Conservation (phyloP, 202 grass and related monocot species). For the Panicum virgatum region DNA sequence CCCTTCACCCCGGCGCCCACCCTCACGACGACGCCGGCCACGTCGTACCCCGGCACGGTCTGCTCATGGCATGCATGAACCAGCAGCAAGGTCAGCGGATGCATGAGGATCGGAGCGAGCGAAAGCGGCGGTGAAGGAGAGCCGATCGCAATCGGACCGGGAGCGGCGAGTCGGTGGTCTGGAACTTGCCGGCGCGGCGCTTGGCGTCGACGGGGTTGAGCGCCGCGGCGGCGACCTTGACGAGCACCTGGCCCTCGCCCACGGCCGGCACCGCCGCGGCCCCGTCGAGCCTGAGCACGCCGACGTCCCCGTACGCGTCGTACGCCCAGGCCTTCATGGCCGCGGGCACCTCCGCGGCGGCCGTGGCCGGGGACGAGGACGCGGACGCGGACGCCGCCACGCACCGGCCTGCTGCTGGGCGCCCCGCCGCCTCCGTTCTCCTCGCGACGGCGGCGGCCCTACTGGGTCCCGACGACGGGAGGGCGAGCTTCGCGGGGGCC, state of each 20-base stretch:
- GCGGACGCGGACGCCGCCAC: conserved; percentile 38
- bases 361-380: not conserved
- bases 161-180: conserved; percentile 81
- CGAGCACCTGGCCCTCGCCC: conserved; percentile 79
- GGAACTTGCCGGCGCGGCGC: conserved; percentile 84
- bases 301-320: conserved; percentile 73
- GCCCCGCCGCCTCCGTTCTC: not conserved
- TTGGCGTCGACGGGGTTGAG: conserved; percentile 91
- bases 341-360: conserved; percentile 36
- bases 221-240: conserved; percentile 69
- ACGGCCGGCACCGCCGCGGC: conserved; percentile 55
- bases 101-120: not conserved
- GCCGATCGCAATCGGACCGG: conserved; percentile 59
- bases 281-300: conserved; percentile 62
- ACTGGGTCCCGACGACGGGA: not conserved
- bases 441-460: not conserved
- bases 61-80: not conserved
- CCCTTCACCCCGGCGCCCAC: conserved; percentile 65
- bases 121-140: not conserved
- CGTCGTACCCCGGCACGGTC: conserved; percentile 91
- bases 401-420: not conserved
- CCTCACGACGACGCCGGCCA: conserved; percentile 82
- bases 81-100: not conserved
- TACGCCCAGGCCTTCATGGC: conserved; percentile 90
- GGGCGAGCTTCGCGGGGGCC: not conserved